Evolutionary conservation across 140 eudicot species (phyloP), one percentile per base, ranked within the genome.

Genomic region (Cichorium intybus): DNA sequence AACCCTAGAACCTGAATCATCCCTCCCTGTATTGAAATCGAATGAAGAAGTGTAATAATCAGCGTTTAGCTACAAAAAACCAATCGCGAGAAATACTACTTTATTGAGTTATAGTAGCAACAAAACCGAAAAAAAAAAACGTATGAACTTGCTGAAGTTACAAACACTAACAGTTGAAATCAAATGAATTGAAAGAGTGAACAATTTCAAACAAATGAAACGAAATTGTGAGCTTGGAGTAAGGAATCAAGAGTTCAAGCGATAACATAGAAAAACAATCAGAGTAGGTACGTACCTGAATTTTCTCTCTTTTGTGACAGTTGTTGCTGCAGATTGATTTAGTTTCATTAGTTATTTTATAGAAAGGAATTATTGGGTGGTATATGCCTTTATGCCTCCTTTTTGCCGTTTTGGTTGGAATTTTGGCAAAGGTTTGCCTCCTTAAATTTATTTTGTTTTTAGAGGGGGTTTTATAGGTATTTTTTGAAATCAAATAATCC

Each of bases 1-100:
- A 77, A 62, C 20, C 76, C 70, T 56, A 75, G 62, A 60, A 50
- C 50, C 64, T 64, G 71, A 49, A 68, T 51, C 87, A 75, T 72
- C 71, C 49, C 51, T 46, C 59, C 68, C 75, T 70, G 80, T 14
- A 20, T 26, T 62, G 45, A 70, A 80, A 67, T 20, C 58, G 39
- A 62, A 28, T 27, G 10, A 28, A 69, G 7, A 48, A 10, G 10
- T 21, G 31, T 26, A 26, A 21, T 59, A 50, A 28, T 37, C 23
- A 66, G 68, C 53, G 65, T 28, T 21, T 23, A 46, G 27, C 61
- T 23, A 35, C 52, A 8, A 22, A 50, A 24, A 43, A n/a, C n/a
- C n/a, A 51, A 31, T 0, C 26, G 10, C 20, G 8, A 5, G 35
- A 18, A 59, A 46, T 10, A 59, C 45, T 5, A 53, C 54, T 15